Base-by-base conservation (phyloP, 805 yeast species). In the Yarrowia osloensis region DNA sequence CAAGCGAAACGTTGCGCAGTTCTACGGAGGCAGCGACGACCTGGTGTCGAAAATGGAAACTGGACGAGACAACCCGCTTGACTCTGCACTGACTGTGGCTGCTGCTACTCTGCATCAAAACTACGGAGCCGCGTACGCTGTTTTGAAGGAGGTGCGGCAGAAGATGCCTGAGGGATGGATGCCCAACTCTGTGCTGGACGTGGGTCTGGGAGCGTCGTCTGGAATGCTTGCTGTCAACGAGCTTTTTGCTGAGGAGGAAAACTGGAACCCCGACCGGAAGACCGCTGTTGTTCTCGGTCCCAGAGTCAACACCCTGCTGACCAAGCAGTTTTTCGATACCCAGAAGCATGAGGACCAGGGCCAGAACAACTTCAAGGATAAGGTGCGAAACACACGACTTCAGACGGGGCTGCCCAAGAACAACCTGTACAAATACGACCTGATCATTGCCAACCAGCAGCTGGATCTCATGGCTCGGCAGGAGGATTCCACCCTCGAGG, bases 141-240 rank as follows among this genome's bases (percentile, higher is more conserved):
- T 87, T 0, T 77, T 95, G 42, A 74, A 75, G 29, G 98, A 94
- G 71, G 77, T 92, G 39, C 81, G 84, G 70, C 80, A 81, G 50
- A 80, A 93, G 46, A 75, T 82, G 22, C 77, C 74, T 7, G 79
- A 78, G 0, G 57, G 69, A 0, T 90, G 91, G 78, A 76, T 76
- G 24, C 98, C 98, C 0, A 73, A 82, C 31, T 79, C 84, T 5
- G 84, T 95, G 0, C 79, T 95, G 61, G 96, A 91, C 73, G 84
- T 91, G 15, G 94, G 97, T 0, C 87, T 83, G 74, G 98, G 99
- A 0, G 98, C 99, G 0, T 94, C 91, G 1, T 88, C 96, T 0
- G 98, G 98, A 1, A 86, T 95, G 80, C 78, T 93, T 17, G 98
- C 96, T 0, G 79, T 92, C 65, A 91, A 93, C 73, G 97, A 92